These are phyloP conservation scores for Botrytis sinoallii DNA, from an alignment of 2,329 filamentous ascomycete genomes.

Conservation along the genomic window DNA sequence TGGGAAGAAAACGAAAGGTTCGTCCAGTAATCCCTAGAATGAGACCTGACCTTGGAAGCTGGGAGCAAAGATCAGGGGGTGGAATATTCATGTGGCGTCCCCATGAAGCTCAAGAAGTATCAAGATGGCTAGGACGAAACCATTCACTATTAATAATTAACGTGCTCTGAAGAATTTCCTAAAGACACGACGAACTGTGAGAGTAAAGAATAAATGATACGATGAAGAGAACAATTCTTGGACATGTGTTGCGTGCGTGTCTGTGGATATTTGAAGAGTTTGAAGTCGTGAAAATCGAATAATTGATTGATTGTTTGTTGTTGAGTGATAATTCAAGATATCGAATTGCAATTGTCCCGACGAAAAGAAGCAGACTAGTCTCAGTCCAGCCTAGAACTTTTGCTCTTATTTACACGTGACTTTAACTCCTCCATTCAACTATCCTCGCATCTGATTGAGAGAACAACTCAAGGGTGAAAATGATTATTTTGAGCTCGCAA, in stretches of 20 bases:
- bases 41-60: background rate
- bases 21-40: constrained; percentile 10
- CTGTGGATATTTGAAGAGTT: background rate
- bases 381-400: background rate
- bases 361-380: background rate
- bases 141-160: background rate
- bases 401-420: background rate
- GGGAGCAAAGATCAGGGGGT: background rate
- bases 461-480: background rate
- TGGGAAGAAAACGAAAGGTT: background rate
- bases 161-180: background rate
- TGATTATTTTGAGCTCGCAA: background rate
- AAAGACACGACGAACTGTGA: background rate
- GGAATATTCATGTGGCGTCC: background rate
- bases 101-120: constrained; percentile 17
- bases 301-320: background rate
- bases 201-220: background rate
- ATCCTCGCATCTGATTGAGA: background rate
- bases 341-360: background rate
- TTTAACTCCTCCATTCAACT: background rate
- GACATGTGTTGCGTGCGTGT: background rate
- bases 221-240: background rate
- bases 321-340: background rate
- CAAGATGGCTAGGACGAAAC: constrained; percentile 17
- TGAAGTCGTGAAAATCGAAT: background rate